Evolutionary conservation across 495 filamentous ascomycete genomes (phyloP).

Genomic region (Bacidia gigantensis): DNA sequence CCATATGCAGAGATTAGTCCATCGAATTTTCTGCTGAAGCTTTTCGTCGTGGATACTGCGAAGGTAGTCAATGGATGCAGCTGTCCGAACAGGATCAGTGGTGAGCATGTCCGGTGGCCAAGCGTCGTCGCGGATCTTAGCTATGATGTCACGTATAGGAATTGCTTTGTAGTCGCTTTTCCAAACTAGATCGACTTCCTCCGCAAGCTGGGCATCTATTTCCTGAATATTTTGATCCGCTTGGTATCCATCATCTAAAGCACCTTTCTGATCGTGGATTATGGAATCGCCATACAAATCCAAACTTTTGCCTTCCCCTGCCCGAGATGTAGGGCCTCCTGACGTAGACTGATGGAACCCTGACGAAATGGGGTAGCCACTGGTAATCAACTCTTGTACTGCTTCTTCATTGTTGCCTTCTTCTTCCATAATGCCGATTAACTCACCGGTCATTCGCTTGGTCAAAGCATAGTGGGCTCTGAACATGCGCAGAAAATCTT

Average conservation of each 20-base stretch:
- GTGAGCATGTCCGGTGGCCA: slow-evolving; percentile 14
- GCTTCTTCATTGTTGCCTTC: slow-evolving; percentile 57
- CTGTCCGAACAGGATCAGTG: slow-evolving; percentile 29
- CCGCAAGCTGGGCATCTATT: slow-evolving; percentile 34
- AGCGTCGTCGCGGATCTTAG: slow-evolving; percentile 1
- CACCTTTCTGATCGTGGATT: slow-evolving; percentile 39
- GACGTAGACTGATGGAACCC: slow-evolving; percentile 41
- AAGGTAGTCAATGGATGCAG: slow-evolving; percentile 26
- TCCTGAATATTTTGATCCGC: slow-evolving; percentile 36
- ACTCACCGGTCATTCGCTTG: slow-evolving; percentile 70
- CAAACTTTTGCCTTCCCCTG: slow-evolving; percentile 48
- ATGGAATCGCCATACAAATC: slow-evolving; percentile 47
- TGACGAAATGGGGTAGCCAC: slow-evolving; percentile 65
- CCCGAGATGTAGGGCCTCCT: slow-evolving; percentile 41
- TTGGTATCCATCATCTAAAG: slow-evolving; percentile 30
- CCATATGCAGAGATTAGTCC: slow-evolving; percentile 29
- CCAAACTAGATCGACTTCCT: slow-evolving; percentile 24
- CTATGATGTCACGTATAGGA: slow-evolving; percentile 1
- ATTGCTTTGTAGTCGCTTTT: slow-evolving; percentile 1
- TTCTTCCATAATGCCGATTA: slow-evolving; percentile 69
- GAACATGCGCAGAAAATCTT: slow-evolving; percentile 87
- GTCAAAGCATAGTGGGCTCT: slow-evolving; percentile 77
- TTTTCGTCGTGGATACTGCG: slow-evolving; percentile 29
- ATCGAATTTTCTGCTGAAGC: slow-evolving; percentile 30
- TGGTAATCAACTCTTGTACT: slow-evolving; percentile 50